Evolutionary conservation across 805 yeast genomes (phyloP).

Genomic region (Teunomyces stri): DNA sequence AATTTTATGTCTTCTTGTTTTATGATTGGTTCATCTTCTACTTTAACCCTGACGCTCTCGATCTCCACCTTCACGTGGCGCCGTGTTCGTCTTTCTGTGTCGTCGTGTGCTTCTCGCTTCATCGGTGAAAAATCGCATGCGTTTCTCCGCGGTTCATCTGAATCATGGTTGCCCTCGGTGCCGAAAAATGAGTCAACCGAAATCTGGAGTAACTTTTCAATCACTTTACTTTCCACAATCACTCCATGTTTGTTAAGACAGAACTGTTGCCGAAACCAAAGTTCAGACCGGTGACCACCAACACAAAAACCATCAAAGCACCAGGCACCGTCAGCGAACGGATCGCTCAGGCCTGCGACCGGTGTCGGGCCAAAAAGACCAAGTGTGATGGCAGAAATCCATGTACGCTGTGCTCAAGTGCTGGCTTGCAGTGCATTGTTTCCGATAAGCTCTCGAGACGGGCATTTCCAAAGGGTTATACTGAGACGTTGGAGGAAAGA

Average conservation of each 20-base stretch:
- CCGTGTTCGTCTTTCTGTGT: not conserved
- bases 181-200: constrained; percentile 3
- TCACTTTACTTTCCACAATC: too few species aligned
- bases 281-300: constrained; percentile 11
- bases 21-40: not conserved
- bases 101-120: not conserved
- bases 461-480: constrained; percentile 89
- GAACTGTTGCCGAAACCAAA: not conserved
- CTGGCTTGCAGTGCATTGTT: constrained; percentile 86
- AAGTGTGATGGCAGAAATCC: constrained; percentile 76
- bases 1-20: not conserved
- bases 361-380: constrained; percentile 80
- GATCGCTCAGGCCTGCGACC: constrained; percentile 88
- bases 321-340: constrained; percentile 67
- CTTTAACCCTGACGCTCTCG: not conserved
- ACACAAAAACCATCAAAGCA: constrained; percentile 52
- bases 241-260: not conserved
- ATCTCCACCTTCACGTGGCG: constrained; percentile 3
- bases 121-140: not conserved
- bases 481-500: constrained; percentile 84
- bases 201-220: not conserved
- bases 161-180: not conserved
- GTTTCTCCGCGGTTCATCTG: not conserved
- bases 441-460: constrained; percentile 81
- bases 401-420: constrained; percentile 79